Conservation (phyloP, 768 basidiomycete species). For the Pulveroboletus sp. region DNA sequence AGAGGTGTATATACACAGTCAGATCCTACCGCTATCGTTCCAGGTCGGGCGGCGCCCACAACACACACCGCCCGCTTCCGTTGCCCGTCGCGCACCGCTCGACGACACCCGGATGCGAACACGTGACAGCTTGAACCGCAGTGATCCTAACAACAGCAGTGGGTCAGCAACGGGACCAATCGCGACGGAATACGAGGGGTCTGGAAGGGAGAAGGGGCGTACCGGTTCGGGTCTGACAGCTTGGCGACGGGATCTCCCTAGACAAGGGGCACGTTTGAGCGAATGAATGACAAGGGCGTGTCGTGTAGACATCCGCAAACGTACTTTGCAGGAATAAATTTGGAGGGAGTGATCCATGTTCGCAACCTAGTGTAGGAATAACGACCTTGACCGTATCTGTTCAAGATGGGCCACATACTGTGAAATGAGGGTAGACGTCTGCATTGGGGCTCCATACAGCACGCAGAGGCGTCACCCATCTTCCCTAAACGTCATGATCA, state of each 20-base stretch:
- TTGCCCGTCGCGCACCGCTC: constrained; percentile 77
- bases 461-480: constrained; percentile 74
- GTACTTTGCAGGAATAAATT: constrained; percentile 68
- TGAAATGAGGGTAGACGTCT: constrained; percentile 78
- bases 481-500: constrained; percentile 45
- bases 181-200: neutral
- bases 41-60: constrained; percentile 58
- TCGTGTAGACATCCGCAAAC: no score
- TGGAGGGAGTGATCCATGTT: constrained; percentile 77
- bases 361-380: constrained; percentile 46
- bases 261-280: neutral
- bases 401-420: constrained; percentile 42
- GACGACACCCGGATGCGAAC: constrained; percentile 71
- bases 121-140: constrained; percentile 87
- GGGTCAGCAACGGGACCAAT: no score
- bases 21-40: neutral
- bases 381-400: neutral
- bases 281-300: neutral
- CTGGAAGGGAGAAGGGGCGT: constrained; percentile 22
- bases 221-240: constrained; percentile 56
- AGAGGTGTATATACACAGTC: no score
- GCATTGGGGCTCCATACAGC: constrained; percentile 79
- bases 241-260: constrained; percentile 68
- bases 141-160: constrained; percentile 47
- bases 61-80: constrained; percentile 70